Percentiles rank a stretch among this genome's conserved stretches.
phyloP scores from a whole-genome alignment of 495 filamentous ascomycete genomes.

The Penicillium lividum region DNA sequence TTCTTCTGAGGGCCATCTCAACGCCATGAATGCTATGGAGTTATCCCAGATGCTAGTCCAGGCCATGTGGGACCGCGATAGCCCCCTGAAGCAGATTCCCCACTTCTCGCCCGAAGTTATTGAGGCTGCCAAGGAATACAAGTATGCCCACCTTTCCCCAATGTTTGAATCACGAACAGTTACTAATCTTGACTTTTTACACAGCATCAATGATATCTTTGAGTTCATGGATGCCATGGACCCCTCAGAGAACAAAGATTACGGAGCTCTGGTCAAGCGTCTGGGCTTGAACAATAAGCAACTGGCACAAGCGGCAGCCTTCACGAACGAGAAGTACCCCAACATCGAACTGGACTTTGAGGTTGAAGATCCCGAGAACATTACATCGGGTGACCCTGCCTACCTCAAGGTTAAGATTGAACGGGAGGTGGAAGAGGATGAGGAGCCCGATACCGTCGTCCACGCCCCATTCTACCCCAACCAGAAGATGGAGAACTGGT shows the following conservation, averaged over 20 bases:
- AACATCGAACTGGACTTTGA: constrained; percentile 89
- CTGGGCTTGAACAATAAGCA: constrained; percentile 80
- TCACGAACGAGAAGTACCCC: constrained; percentile 97
- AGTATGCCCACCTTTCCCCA: constrained; percentile 52
- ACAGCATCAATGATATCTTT: constrained; percentile 81
- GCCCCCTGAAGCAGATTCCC: constrained; percentile 95
- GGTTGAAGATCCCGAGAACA: constrained; percentile 74
- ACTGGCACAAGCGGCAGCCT: constrained; percentile 82
- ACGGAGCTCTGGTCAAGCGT: constrained; percentile 69
- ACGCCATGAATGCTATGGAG: constrained; percentile 98
- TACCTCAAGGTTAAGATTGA: constrained; percentile 86
- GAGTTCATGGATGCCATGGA: constrained; percentile 99
- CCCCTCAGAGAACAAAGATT: constrained; percentile 81
- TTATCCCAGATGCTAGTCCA: constrained; percentile 99
- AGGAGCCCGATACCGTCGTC: constrained; percentile 78
- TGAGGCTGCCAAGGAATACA: constrained; percentile 76
- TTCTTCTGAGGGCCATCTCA: constrained; percentile 92
- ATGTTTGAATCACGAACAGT: background rate
- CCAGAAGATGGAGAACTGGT: constrained; percentile 97
- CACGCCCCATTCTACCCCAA: constrained; percentile 94
- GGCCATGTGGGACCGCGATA: constrained; percentile 98
- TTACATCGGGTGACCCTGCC: constrained; percentile 77
- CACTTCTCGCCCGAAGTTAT: constrained; percentile 85
- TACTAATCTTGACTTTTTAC: constrained; percentile 37
- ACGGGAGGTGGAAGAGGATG: constrained; percentile 76